Evolutionary conservation across 352 stramenopile species (phyloP), one percentile per base, ranked within the genome.

Genomic region (Globisporangium uncinulatum): DNA sequence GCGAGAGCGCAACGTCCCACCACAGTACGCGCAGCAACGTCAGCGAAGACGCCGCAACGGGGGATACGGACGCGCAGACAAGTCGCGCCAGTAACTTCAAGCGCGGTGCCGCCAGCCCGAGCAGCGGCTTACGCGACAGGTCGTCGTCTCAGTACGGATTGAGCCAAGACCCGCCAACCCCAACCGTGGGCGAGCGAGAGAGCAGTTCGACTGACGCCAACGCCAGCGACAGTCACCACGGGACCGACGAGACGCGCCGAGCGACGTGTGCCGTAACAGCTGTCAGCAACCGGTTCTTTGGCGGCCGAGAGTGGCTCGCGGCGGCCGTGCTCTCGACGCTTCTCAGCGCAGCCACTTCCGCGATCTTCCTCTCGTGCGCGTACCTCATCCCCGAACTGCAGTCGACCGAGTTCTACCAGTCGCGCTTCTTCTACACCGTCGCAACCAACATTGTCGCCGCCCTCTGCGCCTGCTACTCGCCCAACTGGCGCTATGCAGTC

Each of bases 401-500:
- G 37, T 54, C 64, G 34, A 85, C 75, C 45, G 70, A 88, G 36
- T 51, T 88, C 37, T 88, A 76, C 65, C 62, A 70, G 36, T 45
- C 81, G 31, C 73, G 76, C 45, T 78, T 69, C 63, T 74, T 86
- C 50, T 88, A 86, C 61, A 67, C 73, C 32, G 66, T 85, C 46
- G 60, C 69, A 15, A 86, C 76, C 4, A 74, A 86, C 62, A 86
- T 78, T 49, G 66, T 89, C 1, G 63, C 74, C 11, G 65, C 70
- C 10, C 61, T 92, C 10, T 83, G 70, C 36, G 76, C 72, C 5
- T 65, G 79, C 19, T 78, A 73, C 44, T 73, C 77, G 32, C 82
- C 79, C 3, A 89, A 89, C 54, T 79, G 76, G 75, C 73, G 71
- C 34, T 89, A 79, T 67, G 78, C 79, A 9, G 56, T 82, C 34